Evolutionary conservation across 768 basidiomycete species (phyloP).

Genomic region (Trametes maxima): DNA sequence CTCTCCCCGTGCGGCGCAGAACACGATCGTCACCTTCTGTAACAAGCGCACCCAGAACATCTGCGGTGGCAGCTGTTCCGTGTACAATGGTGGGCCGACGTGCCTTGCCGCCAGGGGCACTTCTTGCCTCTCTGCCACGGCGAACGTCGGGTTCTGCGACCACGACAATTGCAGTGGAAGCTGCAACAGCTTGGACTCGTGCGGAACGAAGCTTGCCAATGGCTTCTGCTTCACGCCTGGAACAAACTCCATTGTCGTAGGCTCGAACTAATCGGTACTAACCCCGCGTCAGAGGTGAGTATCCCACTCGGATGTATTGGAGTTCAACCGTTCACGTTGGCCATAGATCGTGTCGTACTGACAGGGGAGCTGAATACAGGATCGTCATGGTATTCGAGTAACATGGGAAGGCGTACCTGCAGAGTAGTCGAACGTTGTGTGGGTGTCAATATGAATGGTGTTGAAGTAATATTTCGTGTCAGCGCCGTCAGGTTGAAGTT

Average conservation of each 20-base stretch:
- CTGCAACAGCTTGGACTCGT: not conserved
- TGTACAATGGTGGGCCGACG: not conserved
- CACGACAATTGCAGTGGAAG: not conserved
- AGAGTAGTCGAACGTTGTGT: too few relatives aligned
- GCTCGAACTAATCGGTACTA: too few relatives aligned
- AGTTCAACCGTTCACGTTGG: too few relatives aligned
- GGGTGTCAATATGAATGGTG: too few relatives aligned
- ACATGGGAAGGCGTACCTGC: too few relatives aligned
- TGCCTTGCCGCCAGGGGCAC: not conserved
- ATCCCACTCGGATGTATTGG: too few relatives aligned
- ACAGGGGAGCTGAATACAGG: too few relatives aligned
- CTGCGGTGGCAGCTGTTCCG: not conserved
- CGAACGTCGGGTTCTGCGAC: not conserved
- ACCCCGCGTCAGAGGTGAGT: too few relatives aligned
- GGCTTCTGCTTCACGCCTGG: conserved; percentile 5
- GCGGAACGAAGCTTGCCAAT: conserved; percentile 1
- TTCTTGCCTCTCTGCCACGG: not conserved
- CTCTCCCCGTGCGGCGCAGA: not conserved
- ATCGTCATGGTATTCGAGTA: too few relatives aligned
- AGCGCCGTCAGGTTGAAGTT: too few relatives aligned
- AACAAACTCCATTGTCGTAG: conserved; percentile 39
- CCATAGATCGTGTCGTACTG: too few relatives aligned
- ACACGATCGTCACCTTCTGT: not conserved
- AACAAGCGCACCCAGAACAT: not conserved
- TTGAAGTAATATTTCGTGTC: too few relatives aligned